Base-by-base conservation (phyloP, 2,329 filamentous ascomycete species). In the Verticillium klebahnii region DNA sequence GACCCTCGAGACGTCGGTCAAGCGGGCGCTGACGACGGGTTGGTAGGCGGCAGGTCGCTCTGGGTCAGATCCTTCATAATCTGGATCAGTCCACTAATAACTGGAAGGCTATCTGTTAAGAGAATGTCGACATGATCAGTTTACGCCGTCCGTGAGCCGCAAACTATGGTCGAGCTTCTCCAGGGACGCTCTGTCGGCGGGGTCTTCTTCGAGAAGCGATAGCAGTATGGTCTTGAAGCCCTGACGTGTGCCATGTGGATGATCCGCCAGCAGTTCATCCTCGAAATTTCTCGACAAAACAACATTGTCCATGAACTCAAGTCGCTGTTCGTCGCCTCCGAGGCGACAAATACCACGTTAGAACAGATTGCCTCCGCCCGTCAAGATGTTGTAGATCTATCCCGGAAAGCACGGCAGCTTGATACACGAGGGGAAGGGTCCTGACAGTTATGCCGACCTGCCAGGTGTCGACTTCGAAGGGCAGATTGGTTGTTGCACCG, bases 1-100 rank as follows among this genome's bases (percentile, higher is more conserved):
- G 62, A 81, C 79, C 0, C 69, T 91, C 64, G 73, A 72, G 58
- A 67, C 63, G 55, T 61, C 66, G 8, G 67, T 74, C 19, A 57
- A 56, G 39, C 61, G 59, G 50, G 58, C 54, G 3, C 45, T 65
- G 12, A 55, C 40, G 6, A 54, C 40, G 6, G 40, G 58, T 2
- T 55, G 58, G 58, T 11, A 25, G 31, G 29, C 45, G 9, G 19
- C 5, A 52, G 45, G 5, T 5, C n/a, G 29, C 1, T 6, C 5
- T 29, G 4, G 29, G 29, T 29, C 29, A 6, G 29, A 6, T 29
- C 29, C 29, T 6, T 29, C 29, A 29, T 6, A 5, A 29, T 4
- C 29, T 29, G 29, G 29, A 29, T 29, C 29, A 4, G 29, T 29
- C 29, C 29, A 29, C 29, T 29, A 29, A 39, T 17, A 15, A 17